Evolutionary conservation across 257 asterid species (phyloP).

Genomic region (Schizonepeta tenuifolia): DNA sequence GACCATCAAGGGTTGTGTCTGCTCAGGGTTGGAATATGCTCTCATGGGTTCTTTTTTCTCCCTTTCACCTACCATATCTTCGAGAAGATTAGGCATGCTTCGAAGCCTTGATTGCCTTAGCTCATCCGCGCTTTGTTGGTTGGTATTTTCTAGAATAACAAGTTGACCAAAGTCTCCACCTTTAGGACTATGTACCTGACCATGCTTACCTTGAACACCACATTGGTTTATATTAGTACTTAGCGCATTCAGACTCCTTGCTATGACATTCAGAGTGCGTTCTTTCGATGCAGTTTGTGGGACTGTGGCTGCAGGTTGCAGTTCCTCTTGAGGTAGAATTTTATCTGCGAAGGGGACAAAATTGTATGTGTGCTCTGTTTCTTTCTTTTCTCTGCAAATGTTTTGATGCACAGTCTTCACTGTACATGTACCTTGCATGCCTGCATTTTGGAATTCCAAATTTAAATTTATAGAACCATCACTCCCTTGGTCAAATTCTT

Average conservation of each 20-base stretch:
- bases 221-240: slow-evolving; percentile 40
- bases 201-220: slow-evolving; percentile 32
- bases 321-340: slow-evolving; percentile 38
- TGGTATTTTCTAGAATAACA: slow-evolving; percentile 43
- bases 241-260: slow-evolving; percentile 51
- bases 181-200: slow-evolving; percentile 37
- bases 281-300: slow-evolving; percentile 40
- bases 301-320: slow-evolving; percentile 31
- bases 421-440: slow-evolving; percentile 33
- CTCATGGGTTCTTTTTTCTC: slow-evolving; percentile 47
- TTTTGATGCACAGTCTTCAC: slow-evolving; percentile 34
- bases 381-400: slow-evolving; percentile 35
- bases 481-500: slow-evolving; percentile 36
- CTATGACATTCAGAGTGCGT: slow-evolving; percentile 59
- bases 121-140: slow-evolving; percentile 33
- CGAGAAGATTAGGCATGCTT: slow-evolving; percentile 34
- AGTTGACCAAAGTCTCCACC: slow-evolving; percentile 40
- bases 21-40: slow-evolving; percentile 39
- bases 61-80: slow-evolving; percentile 24
- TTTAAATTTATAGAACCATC: slow-evolving; percentile 43
- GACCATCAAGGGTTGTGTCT: slow-evolving; percentile 33
- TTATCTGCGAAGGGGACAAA: slow-evolving; percentile 20
- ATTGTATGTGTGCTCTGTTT: slow-evolving; percentile 19
- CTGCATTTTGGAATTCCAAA: slow-evolving; percentile 42
- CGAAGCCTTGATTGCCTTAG: slow-evolving; percentile 42